Conservation (phyloP, 1,284 basidiomycete species). For the Ceratobasidium sp. region DNA sequence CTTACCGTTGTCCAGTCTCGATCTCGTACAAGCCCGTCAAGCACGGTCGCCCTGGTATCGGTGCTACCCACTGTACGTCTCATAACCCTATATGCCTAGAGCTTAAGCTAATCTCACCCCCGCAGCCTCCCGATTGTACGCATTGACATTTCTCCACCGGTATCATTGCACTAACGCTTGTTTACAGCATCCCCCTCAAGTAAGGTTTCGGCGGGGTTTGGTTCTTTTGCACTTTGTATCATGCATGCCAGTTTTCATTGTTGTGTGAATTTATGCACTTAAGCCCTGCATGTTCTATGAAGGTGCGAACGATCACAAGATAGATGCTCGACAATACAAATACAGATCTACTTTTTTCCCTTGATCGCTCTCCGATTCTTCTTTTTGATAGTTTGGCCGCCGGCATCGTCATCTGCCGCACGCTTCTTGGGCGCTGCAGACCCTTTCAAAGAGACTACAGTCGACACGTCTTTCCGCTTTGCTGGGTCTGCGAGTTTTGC, state of each 20-base stretch:
- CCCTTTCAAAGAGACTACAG: constrained; percentile 82
- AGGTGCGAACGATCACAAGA: not conserved
- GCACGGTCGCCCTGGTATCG: constrained; percentile 99
- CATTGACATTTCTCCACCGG: constrained; percentile 12
- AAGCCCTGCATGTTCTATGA: constrained; percentile 12
- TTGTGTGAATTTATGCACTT: constrained; percentile 40
- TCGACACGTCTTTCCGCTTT: constrained; percentile 62
- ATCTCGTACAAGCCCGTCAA: constrained; percentile 81
- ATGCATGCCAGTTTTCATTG: constrained; percentile 37
- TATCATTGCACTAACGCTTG: constrained; percentile 45
- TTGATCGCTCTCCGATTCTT: constrained; percentile 36
- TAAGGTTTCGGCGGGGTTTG: constrained; percentile 56
- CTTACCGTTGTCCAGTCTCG: constrained; percentile 42
- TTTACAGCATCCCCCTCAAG: constrained; percentile 77
- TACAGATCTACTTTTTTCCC: constrained; percentile 38
- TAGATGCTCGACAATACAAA: constrained; percentile 14
- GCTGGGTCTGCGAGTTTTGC: constrained; percentile 59
- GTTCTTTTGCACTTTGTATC: constrained; percentile 40
- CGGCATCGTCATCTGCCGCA: constrained; percentile 58
- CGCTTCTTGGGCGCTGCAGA: constrained; percentile 71
- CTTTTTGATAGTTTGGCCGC: constrained; percentile 46
- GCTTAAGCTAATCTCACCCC: constrained; percentile 39
- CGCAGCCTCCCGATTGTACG: constrained; percentile 76
- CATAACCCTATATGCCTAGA: constrained; percentile 56
- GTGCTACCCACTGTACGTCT: constrained; percentile 80